Percentiles rank a stretch among this genome's conserved stretches.
phyloP scores from a whole-genome alignment of 225 moss, liverwort and hornwort species.

The Thuidium tamariscinum region DNA sequence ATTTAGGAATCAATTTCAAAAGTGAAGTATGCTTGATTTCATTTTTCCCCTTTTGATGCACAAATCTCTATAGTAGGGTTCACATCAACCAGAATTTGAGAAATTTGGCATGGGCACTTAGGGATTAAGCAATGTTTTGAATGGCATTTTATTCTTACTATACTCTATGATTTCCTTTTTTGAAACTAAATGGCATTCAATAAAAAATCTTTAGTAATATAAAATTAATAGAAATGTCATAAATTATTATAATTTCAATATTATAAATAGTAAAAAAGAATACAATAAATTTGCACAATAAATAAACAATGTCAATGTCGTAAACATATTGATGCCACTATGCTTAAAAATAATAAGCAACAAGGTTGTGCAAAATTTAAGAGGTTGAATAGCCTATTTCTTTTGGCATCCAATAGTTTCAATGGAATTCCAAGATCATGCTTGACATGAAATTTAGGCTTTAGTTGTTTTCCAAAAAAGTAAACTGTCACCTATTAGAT shows the following conservation, averaged over 20 bases:
- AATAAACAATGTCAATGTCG: background rate
- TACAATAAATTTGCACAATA: background rate
- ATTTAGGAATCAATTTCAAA: no score
- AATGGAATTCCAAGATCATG: no score
- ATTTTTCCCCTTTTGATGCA: no score
- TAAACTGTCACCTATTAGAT: no score
- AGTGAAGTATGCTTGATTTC: no score
- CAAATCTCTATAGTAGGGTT: no score
- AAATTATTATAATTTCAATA: background rate
- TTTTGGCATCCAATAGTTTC: background rate
- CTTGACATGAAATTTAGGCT: no score
- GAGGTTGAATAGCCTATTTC: background rate
- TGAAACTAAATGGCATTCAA: background rate
- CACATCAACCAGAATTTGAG: no score
- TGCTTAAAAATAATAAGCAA: background rate
- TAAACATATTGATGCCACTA: background rate
- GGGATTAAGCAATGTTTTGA: no score
- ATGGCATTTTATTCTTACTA: background rate
- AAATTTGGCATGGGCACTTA: no score
- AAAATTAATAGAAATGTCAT: background rate
- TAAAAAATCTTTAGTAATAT: background rate
- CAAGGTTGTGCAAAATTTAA: background rate
- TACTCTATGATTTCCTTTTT: background rate
- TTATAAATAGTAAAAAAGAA: background rate
- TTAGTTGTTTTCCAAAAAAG: no score